Conservation (phyloP, 805 yeast species). For the Kazachstania taianensis region DNA sequence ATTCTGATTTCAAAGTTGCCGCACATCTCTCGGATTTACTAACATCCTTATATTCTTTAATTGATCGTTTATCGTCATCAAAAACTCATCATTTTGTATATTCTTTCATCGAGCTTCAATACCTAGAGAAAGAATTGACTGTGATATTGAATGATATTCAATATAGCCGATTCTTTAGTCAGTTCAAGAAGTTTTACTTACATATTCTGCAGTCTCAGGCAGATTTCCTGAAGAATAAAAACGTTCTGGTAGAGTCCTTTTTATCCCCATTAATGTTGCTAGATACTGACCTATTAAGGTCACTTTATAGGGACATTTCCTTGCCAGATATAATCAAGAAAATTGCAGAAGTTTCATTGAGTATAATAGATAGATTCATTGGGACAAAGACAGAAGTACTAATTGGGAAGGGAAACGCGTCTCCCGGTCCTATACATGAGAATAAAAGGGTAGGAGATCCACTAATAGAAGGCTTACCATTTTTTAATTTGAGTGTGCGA, state of each 20-base stretch:
- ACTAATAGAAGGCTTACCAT: slow-evolving; percentile 2
- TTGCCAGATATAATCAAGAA: slow-evolving; percentile 5
- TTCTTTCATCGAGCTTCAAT: slow-evolving; percentile 1
- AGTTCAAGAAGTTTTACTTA: slow-evolving; percentile 3
- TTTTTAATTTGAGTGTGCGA: neutral
- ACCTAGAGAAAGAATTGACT: slow-evolving; percentile 5
- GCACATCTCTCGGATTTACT: slow-evolving; percentile 3
- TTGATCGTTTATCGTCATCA: slow-evolving; percentile 5
- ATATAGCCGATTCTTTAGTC: slow-evolving; percentile 2
- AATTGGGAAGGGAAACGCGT: neutral
- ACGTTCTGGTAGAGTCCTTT: slow-evolving; percentile 6
- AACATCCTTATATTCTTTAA: neutral
- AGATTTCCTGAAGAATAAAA: slow-evolving; percentile 1
- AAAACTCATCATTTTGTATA: slow-evolving; percentile 5
- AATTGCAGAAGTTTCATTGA: neutral
- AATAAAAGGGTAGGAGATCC: neutral
- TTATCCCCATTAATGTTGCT: slow-evolving; percentile 6
- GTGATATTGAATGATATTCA: neutral
- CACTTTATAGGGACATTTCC: slow-evolving; percentile 5
- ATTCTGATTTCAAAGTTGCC: slow-evolving; percentile 6
- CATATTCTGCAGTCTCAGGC: neutral
- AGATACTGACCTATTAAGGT: neutral
- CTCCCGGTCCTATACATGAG: too few species aligned
- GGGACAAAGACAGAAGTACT: neutral
- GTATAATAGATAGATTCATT: neutral